Evolutionary conservation across 768 basidiomycete species (phyloP).

Genomic region (Podaxis sp.): DNA sequence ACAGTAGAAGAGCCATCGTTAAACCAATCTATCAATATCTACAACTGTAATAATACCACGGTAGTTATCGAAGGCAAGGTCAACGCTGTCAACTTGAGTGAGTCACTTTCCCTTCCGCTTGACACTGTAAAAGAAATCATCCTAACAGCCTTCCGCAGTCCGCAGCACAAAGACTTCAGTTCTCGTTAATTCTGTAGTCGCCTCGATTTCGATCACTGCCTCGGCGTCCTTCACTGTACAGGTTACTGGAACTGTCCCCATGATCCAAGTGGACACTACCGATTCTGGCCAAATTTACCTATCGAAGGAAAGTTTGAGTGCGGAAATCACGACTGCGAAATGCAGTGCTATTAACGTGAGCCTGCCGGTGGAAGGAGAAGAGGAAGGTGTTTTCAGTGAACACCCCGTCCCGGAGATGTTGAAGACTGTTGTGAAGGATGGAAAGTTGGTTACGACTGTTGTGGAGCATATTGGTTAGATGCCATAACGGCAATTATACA

Average conservation of each 20-base stretch:
- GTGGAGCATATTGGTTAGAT: constrained; percentile 78
- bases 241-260: constrained; percentile 87
- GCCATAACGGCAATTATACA: background rate
- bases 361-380: constrained; percentile 82
- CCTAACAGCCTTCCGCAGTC: constrained; percentile 44
- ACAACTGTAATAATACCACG: constrained; percentile 84
- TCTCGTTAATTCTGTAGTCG: constrained; percentile 91
- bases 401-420: constrained; percentile 95
- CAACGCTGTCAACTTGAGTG: constrained; percentile 90
- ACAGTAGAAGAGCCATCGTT: constrained; percentile 76
- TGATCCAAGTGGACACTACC: constrained; percentile 90
- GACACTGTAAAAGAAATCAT: background rate
- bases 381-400: constrained; percentile 91
- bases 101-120: constrained; percentile 24
- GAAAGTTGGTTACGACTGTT: constrained; percentile 84
- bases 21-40: constrained; percentile 85
- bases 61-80: constrained; percentile 90
- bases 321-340: constrained; percentile 92
- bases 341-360: constrained; percentile 92
- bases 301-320: constrained; percentile 70
- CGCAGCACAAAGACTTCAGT: constrained; percentile 88
- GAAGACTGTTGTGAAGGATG: constrained; percentile 75
- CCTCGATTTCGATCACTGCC: constrained; percentile 82
- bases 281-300: constrained; percentile 96
- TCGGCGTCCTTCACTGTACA: constrained; percentile 94